These are phyloP conservation scores for Acacia melanoxylon DNA, from an alignment of 306 rosid genomes.

Conservation along the genomic window DNA sequence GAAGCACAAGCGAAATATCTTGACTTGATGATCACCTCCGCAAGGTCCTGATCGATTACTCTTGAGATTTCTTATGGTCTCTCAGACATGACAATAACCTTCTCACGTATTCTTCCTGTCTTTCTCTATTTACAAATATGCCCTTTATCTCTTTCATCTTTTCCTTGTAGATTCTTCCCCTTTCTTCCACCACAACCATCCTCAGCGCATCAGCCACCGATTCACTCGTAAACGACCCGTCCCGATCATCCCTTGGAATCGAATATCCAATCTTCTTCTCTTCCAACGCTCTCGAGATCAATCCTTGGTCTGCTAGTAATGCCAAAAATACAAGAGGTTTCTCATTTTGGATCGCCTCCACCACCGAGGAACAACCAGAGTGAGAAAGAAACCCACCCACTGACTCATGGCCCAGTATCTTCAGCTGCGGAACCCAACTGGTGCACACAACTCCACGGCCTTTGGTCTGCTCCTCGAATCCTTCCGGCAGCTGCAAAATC, in stretches of 20 bases:
- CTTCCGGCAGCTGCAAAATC: constrained; percentile 27
- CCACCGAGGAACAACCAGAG: constrained; percentile 7
- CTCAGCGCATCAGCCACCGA: constrained; percentile 3
- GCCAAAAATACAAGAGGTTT: constrained; percentile 12
- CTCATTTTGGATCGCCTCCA: not conserved
- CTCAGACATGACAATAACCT: constrained; percentile 39
- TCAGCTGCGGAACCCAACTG: constrained; percentile 34
- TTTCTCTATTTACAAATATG: not conserved
- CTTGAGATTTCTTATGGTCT: not conserved
- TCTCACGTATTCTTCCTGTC: not conserved
- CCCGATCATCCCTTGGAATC: constrained; percentile 27
- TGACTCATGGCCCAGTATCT: constrained; percentile 26
- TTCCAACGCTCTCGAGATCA: constrained; percentile 26
- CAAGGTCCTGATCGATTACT: not conserved
- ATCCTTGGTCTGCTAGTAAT: constrained; percentile 30
- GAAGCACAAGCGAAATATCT: not conserved
- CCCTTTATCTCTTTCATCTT: constrained; percentile 14
- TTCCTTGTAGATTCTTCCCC: constrained; percentile 34
- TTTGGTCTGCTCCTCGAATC: constrained; percentile 41
- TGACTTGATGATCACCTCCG: not conserved
- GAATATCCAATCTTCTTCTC: constrained; percentile 34
- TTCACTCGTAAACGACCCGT: constrained; percentile 32
- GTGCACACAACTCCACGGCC: constrained; percentile 36
- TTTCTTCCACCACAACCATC: constrained; percentile 25
- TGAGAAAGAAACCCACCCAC: constrained; percentile 8